These are phyloP conservation scores for Magnaporthiopsis rhizophila DNA, from an alignment of 2,329 filamentous ascomycete genomes.

Conservation along the genomic window DNA sequence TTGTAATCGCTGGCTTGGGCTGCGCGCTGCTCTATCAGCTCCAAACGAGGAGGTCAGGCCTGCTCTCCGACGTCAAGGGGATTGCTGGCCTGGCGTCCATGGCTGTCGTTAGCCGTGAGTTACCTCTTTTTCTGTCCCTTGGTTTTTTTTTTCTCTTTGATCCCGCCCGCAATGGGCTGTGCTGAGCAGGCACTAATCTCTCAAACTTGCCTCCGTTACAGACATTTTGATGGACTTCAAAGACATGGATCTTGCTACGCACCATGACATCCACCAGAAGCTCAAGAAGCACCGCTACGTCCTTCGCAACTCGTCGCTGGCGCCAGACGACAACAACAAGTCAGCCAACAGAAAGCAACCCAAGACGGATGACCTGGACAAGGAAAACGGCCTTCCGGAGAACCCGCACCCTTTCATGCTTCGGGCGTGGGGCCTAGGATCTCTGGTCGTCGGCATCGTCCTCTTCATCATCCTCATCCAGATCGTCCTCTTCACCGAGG, in stretches of 20 bases:
- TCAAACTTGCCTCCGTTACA: background rate
- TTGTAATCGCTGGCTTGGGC: conserved; percentile 50
- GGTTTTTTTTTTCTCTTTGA: background rate
- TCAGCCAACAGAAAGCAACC: conserved; percentile 29
- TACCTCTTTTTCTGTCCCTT: background rate
- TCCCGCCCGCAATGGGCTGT: background rate
- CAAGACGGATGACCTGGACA: conserved; percentile 34
- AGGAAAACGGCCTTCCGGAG: conserved; percentile 36
- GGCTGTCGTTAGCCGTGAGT: conserved; percentile 54
- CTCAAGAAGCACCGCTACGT: conserved; percentile 61
- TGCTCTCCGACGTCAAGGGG: conserved; percentile 61
- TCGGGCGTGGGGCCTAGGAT: conserved; percentile 48
- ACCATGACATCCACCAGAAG: conserved; percentile 58
- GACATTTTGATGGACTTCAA: conserved; percentile 67
- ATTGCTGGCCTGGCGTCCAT: conserved; percentile 69
- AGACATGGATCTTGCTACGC: conserved; percentile 59
- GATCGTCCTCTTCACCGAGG: conserved; percentile 51
- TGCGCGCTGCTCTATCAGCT: conserved; percentile 52
- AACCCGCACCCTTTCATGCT: conserved; percentile 66
- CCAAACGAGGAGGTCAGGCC: conserved; percentile 53
- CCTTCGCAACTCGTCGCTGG: conserved; percentile 62
- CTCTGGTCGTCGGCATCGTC: conserved; percentile 51
- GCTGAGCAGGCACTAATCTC: background rate
- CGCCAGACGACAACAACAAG: conserved; percentile 49
- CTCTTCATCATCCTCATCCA: conserved; percentile 52